Evolutionary conservation across 1,284 basidiomycete species (phyloP), one percentile per base, ranked within the genome.

Genomic region (Schizopora paradoxa): DNA sequence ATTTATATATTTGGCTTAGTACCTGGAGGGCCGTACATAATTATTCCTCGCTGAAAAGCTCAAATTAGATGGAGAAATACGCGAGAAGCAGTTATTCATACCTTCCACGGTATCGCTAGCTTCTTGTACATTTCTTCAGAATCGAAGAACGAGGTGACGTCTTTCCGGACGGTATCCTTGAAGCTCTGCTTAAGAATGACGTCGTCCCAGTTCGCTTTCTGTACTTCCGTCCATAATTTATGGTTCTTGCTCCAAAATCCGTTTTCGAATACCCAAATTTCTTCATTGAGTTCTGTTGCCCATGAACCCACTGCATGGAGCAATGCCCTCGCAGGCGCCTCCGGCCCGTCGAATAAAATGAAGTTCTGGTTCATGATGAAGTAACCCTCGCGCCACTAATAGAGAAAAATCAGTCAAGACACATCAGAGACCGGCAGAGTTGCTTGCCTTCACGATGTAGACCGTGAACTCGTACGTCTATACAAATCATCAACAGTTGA

Each of bases 91-190:
- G 18, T 21, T 33, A 41, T 50, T 47, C 31, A 42, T 45, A 82
- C 82, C 76, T 91, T 91, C 88, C 88, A 91, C 0, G 88, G 82
- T 40, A 91, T 84, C 1, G 72, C 71, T 2, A 90, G 69, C 11
- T 77, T 72, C 60, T 81, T 81, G 66, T 91, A 91, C 1, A 82
- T 64, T 29, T 70, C 58, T 54, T 87, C 78, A 0, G 82, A 80
- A 27, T 74, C 70, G 60, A 89, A 89, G 69, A 92, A 92, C 0
- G 81, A 81, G 28, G 77, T 74, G 8, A 91, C 70, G 47, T 91
- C 88, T 54, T 83, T 79, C 62, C 80, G 72, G 8, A 90, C 54
- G 1, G 66, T 63, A 19, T 67, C 67, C 66, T 91, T 91, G 67
- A 82, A 83, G 4, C 72, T 68, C 0, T 81, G 75, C 47, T 86